These are phyloP conservation scores for Lyophyllum atratum DNA, from an alignment of 768 basidiomycete genomes.

Conservation along the genomic window DNA sequence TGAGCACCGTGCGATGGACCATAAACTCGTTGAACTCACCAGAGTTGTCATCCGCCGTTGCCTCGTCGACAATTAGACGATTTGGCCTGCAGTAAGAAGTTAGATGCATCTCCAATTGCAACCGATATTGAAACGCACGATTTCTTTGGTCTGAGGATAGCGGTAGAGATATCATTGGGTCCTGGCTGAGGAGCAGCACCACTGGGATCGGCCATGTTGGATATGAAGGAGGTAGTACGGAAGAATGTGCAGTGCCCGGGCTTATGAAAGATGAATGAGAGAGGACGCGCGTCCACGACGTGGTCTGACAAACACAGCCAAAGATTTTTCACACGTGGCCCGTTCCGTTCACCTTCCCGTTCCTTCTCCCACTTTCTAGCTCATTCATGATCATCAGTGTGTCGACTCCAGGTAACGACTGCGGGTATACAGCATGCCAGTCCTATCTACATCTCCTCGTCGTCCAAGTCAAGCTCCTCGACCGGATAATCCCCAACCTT, in stretches of 20 bases:
- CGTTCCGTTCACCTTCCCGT: slow-evolving; percentile 25
- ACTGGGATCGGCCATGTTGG: slow-evolving; percentile 74
- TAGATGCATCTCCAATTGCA: slow-evolving; percentile 15
- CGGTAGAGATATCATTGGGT: slow-evolving; percentile 89
- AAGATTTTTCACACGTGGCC: slow-evolving; percentile 14
- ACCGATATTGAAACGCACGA: slow-evolving; percentile 62
- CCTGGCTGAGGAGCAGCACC: slow-evolving; percentile 84
- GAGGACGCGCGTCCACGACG: slow-evolving; percentile 42
- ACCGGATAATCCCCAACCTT: slow-evolving; percentile 85
- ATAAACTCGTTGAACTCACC: slow-evolving; percentile 44
- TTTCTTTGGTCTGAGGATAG: slow-evolving; percentile 96
- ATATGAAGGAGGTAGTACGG: slow-evolving; percentile 21
- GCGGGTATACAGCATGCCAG: slow-evolving; percentile 6
- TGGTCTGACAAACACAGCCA: slow-evolving; percentile 24
- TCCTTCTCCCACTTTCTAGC: slow-evolving; percentile 35
- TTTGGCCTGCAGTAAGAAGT: slow-evolving; percentile 68
- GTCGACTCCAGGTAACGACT: slow-evolving; percentile 5
- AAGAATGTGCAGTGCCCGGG: slow-evolving; percentile 21
- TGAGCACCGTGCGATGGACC: background rate
- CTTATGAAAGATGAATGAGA: slow-evolving; percentile 22
- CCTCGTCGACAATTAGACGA: slow-evolving; percentile 96
- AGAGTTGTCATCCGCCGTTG: slow-evolving; percentile 94
- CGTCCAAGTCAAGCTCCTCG: slow-evolving; percentile 73
- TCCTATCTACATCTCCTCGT: slow-evolving; percentile 66
- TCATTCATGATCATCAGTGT: slow-evolving; percentile 4